Conservation (phyloP, 225 moss, liverwort and hornwort species). For the Rhytidiadelphus loreus region DNA sequence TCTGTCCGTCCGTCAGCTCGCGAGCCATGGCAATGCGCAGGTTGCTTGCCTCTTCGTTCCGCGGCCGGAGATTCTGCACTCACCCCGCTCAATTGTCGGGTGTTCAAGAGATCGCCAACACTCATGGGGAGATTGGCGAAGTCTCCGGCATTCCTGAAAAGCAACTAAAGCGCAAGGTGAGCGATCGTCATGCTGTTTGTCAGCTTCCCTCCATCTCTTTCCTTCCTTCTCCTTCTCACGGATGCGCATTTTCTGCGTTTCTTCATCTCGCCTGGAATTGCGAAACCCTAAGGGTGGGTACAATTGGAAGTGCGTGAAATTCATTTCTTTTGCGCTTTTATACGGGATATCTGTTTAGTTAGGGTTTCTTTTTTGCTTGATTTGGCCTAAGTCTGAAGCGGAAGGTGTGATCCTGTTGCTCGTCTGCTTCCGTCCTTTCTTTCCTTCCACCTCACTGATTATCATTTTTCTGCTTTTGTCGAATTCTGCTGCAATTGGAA, state of each 20-base stretch:
- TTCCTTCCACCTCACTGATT: neutral
- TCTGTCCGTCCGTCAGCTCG: neutral
- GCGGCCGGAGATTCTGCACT: neutral
- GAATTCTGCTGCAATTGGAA: neutral
- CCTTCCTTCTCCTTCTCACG: neutral
- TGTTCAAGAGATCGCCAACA: neutral
- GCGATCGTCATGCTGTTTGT: neutral
- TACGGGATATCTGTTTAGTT: neutral
- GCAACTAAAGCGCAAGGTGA: slow-evolving; percentile 38
- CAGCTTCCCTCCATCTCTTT: neutral
- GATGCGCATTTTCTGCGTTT: neutral
- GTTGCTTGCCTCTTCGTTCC: neutral
- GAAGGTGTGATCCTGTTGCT: neutral
- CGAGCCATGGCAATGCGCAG: slow-evolving; percentile 22
- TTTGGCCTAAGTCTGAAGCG: neutral
- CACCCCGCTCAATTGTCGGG: slow-evolving; percentile 12
- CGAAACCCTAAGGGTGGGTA: neutral
- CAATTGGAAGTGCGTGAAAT: neutral
- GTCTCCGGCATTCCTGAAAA: slow-evolving; percentile 38
- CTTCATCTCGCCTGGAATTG: neutral
- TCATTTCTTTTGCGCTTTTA: neutral
- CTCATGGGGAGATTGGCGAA: slow-evolving; percentile 37
- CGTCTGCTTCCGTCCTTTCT: neutral
- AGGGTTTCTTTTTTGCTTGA: neutral
- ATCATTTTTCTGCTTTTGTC: neutral